A percentile compares a stretch with the other conserved stretches of the same genome.
These are phyloP conservation scores for Physaria fendleri DNA, from an alignment of 345 rosid species.

Conservation along the genomic window DNA sequence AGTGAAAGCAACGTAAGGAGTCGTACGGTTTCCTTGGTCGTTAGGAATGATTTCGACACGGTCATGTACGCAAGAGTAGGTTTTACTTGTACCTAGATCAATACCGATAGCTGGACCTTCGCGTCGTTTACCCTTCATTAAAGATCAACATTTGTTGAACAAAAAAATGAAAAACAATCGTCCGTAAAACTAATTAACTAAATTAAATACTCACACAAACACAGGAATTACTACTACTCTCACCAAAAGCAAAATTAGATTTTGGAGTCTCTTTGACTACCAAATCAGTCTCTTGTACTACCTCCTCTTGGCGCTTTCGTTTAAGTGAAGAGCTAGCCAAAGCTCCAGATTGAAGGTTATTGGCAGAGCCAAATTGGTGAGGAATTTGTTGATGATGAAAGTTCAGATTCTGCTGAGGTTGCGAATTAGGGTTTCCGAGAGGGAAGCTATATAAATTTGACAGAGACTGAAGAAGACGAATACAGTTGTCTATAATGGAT, in stretches of 20 bases:
- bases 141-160: no score
- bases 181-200: no score
- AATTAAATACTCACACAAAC: no score
- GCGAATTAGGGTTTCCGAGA: conserved; percentile 27
- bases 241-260: conserved; percentile 28
- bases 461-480: conserved; percentile 29
- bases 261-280: conserved; percentile 38
- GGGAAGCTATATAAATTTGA: conserved; percentile 17
- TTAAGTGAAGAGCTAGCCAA: conserved; percentile 11
- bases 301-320: conserved; percentile 16
- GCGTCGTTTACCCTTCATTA: no score
- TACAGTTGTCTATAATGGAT: conserved; percentile 29
- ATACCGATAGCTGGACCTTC: no score
- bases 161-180: no score
- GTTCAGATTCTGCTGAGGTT: conserved; percentile 23
- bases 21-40: no score
- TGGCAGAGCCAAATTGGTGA: conserved; percentile 21
- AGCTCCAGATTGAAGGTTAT: conserved; percentile 18
- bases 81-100: no score
- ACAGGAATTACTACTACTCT: no score
- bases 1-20: no score
- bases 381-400: conserved; percentile 31
- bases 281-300: conserved; percentile 30
- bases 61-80: no score
- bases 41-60: no score